Evolutionary conservation across 2,329 filamentous ascomycete genomes (phyloP).

Genomic region (Venturia carpophila): DNA sequence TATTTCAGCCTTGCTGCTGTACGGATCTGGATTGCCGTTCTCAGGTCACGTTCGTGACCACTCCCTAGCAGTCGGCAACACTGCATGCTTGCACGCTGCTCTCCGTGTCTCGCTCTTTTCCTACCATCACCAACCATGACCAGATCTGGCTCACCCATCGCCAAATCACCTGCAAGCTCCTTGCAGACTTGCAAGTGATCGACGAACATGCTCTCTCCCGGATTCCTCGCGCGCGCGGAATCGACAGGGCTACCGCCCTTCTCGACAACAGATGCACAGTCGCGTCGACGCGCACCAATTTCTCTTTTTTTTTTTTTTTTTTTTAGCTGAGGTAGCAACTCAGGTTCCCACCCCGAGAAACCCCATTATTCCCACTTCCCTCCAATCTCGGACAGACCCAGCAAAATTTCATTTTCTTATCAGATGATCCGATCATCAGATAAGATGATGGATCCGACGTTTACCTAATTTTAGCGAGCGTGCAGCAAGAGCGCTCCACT

Average conservation of each 20-base stretch:
- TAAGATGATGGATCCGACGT: neutral
- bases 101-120: neutral
- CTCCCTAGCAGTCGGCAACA: neutral
- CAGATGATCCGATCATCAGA: neutral
- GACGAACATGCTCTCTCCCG: too few relatives aligned
- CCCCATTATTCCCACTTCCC: neutral
- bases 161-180: too few relatives aligned
- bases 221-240: too few relatives aligned
- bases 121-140: neutral
- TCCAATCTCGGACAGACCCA: neutral
- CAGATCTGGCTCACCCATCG: neutral
- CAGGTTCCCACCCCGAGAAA: neutral
- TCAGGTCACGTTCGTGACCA: neutral
- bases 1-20: neutral
- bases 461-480: neutral
- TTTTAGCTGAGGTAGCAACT: neutral
- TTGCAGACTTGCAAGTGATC: neutral
- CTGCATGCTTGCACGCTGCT: neutral
- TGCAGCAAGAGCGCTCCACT: neutral
- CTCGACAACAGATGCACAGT: neutral
- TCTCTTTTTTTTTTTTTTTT: too few relatives aligned
- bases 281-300: neutral
- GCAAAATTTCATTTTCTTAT: neutral
- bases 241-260: neutral
- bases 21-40: neutral